These are phyloP conservation scores for Malus hybrid DNA, from an alignment of 331 rosid species.

Conservation along the genomic window DNA sequence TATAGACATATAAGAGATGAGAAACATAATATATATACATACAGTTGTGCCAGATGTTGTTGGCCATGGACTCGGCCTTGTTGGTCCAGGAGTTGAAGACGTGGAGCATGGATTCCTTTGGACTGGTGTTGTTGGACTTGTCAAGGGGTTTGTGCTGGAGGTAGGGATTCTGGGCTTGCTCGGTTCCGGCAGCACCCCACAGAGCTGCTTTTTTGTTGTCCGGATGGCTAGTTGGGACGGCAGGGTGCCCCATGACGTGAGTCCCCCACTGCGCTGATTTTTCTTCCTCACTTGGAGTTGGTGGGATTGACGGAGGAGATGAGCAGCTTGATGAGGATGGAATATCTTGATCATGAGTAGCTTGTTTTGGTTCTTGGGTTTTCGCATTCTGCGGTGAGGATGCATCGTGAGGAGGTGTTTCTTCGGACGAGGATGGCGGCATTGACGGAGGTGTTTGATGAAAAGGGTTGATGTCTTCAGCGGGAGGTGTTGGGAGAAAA, in stretches of 20 bases:
- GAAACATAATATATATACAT: neutral
- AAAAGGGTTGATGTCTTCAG: conserved; percentile 9
- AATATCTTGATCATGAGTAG: neutral
- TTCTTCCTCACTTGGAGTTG: neutral
- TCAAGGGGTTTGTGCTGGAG: conserved; percentile 37
- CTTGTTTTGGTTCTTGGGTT: neutral
- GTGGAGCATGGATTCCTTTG: conserved; percentile 50
- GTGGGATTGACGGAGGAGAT: neutral
- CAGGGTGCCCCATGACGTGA: conserved; percentile 48
- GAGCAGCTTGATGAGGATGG: neutral
- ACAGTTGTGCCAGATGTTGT: conserved; percentile 86
- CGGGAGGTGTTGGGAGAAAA: neutral
- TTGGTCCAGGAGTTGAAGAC: conserved; percentile 62
- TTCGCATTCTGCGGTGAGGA: neutral
- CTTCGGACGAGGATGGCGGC: neutral
- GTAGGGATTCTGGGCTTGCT: conserved; percentile 33
- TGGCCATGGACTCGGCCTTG: conserved; percentile 67
- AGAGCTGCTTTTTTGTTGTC: conserved; percentile 45
- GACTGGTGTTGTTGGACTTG: conserved; percentile 28
- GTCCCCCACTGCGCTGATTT: conserved; percentile 41
- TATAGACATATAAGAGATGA: no score
- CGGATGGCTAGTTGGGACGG: conserved; percentile 41
- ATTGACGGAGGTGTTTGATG: neutral
- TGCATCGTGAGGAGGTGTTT: neutral
- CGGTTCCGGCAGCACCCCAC: conserved; percentile 26